Percentiles rank a stretch among this genome's conserved stretches.
These are phyloP conservation scores for Penicillium crustosum DNA, from an alignment of 2,329 filamentous ascomycete genomes.

Conservation along the genomic window DNA sequence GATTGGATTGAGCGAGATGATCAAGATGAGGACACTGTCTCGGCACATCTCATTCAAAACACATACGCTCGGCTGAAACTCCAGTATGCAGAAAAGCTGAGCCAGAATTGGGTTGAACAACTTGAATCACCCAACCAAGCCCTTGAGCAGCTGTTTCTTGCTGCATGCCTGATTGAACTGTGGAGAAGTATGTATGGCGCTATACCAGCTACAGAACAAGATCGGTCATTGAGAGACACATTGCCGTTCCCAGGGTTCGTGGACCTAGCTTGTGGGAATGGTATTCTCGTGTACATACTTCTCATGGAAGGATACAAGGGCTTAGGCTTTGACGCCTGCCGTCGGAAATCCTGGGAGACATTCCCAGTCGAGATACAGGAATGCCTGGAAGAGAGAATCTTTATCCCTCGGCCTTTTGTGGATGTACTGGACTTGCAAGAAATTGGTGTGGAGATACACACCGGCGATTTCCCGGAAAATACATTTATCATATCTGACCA, in stretches of 20 bases:
- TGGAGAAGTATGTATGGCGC: conserved; percentile 78
- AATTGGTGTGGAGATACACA: conserved; percentile 29
- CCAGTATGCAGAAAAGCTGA: conserved; percentile 70
- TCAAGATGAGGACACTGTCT: conserved; percentile 60
- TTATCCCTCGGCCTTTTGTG: conserved; percentile 57
- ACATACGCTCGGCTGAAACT: conserved; percentile 78
- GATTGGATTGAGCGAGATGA: background rate
- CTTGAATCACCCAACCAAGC: conserved; percentile 91
- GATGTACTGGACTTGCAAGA: conserved; percentile 24
- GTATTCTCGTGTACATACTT: conserved; percentile 81
- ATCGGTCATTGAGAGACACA: conserved; percentile 11
- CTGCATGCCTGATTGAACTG: conserved; percentile 87
- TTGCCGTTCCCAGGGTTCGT: conserved; percentile 79
- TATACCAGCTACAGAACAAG: conserved; percentile 22
- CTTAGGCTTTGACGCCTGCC: conserved; percentile 89
- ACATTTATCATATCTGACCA: conserved; percentile 98
- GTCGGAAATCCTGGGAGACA: conserved; percentile 77
- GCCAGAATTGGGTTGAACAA: conserved; percentile 76
- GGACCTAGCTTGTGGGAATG: conserved; percentile 95
- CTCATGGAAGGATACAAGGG: conserved; percentile 76
- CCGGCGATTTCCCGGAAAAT: conserved; percentile 66
- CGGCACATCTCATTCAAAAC: conserved; percentile 74
- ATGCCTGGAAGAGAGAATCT: conserved; percentile 58
- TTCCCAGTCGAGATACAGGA: conserved; percentile 58
- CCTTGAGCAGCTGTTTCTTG: conserved; percentile 89